A percentile compares a stretch with the other conserved stretches of the same genome.
These are phyloP conservation scores for Plasmodium sp. DNA, from an alignment of 169 alveolate species.

Conservation along the genomic window DNA sequence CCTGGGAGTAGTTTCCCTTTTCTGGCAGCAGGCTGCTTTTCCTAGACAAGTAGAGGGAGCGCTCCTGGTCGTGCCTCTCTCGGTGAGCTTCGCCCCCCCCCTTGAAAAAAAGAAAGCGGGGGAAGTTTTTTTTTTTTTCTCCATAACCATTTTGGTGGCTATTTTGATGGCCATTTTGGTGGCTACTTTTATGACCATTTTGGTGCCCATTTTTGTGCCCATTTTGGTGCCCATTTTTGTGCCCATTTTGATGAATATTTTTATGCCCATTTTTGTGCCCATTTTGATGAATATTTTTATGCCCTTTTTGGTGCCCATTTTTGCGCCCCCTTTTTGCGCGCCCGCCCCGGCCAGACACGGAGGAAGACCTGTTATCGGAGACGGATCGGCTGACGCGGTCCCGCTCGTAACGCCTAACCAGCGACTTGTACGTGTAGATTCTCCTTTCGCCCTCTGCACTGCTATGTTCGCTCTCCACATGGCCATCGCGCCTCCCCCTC, in stretches of 20 bases:
- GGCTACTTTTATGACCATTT: too few relatives aligned
- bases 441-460: background rate
- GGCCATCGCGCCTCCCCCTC: background rate
- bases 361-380: background rate
- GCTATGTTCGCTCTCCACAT: background rate
- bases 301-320: too few relatives aligned
- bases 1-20: background rate
- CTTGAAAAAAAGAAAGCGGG: background rate
- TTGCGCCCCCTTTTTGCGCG: too few relatives aligned
- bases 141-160: too few relatives aligned
- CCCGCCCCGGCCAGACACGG: background rate
- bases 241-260: too few relatives aligned
- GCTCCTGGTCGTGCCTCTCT: background rate
- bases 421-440: constrained; percentile 41
- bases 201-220: too few relatives aligned
- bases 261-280: too few relatives aligned
- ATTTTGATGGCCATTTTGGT: too few relatives aligned
- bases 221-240: too few relatives aligned
- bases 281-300: too few relatives aligned
- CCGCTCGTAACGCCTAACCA: constrained; percentile 43
- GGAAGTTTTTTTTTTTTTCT: background rate
- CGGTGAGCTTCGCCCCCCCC: background rate
- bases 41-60: background rate
- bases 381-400: background rate
- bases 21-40: background rate